Evolutionary conservation across 225 moss, liverwort and hornwort genomes (phyloP), one percentile per base, ranked within the genome.

Genomic region (Marchantia paleacea): DNA sequence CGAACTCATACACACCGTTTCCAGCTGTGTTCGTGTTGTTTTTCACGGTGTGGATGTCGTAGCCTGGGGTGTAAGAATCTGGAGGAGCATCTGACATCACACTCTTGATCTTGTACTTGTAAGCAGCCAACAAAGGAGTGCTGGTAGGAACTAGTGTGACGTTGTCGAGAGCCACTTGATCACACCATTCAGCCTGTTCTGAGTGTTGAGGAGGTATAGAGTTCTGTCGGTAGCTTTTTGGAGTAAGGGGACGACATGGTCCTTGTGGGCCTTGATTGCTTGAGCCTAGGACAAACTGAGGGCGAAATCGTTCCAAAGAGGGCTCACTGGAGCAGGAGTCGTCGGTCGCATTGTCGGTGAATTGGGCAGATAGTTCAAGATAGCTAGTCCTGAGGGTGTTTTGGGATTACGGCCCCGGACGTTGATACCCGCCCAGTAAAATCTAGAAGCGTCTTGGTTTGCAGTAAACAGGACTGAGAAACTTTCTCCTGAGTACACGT

Each of bases 81-180:
- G 85, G 78, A 5, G 87, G 87, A 5, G 83, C 49, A 0, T 84
- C 63, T 9, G 58, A 7, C 2, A 83, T 73, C 0, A 78, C 90
- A 6, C 77, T 26, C 13, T 65, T 83, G 18, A 85, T 8, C 3
- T 83, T 83, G 82, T 82, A 88, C 55, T 84, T 89, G 25, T 89
- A 76, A 3, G 82, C 90, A 0, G 84, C 85, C 20, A 84, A 48
- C 8, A 82, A 31, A 3, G 87, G 87, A 49, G 90, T 90, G 19
- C 79, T 8, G 48, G 78, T 74, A 0, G 78, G 70, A 20, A 78
- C 74, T 25, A 76, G 81, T 2, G 86, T 80, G 76, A 90, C 66
- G 25, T 86, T 86, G 79, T 90, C 87, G n/a, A 12, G 14, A 87
- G 80, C 90, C 90, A 90, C 70, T 84, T 88, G 72, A 25, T 78